These are phyloP conservation scores for Amphirosellinia nigrospora DNA, from an alignment of 495 filamentous ascomycete genomes.

Conservation along the genomic window DNA sequence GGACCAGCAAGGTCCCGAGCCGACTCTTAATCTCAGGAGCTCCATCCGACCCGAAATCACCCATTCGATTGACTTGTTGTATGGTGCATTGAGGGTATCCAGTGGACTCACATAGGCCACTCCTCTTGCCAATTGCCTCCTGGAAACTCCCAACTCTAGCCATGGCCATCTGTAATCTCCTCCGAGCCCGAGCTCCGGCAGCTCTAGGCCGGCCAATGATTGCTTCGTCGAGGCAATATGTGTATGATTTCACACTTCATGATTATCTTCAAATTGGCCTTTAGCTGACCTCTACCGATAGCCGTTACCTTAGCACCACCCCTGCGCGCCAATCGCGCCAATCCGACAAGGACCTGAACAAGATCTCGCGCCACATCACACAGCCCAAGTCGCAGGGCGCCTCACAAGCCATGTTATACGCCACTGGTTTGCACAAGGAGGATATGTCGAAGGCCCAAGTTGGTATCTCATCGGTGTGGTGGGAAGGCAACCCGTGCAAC, in stretches of 20 bases:
- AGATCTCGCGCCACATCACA: conserved; percentile 81
- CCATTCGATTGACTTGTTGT: not conserved
- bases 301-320: conserved; percentile 49
- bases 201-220: conserved; percentile 47
- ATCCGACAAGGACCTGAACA: conserved; percentile 71
- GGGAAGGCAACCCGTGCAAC: conserved; percentile 96
- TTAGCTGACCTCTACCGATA: conserved; percentile 31
- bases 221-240: conserved; percentile 42
- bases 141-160: conserved; percentile 7
- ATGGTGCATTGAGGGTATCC: conserved; percentile 12
- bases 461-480: conserved; percentile 91
- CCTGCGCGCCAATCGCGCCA: conserved; percentile 46
- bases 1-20: not conserved
- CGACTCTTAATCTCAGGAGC: not conserved
- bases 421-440: conserved; percentile 79
- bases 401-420: conserved; percentile 98
- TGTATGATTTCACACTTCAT: conserved; percentile 38
- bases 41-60: not conserved
- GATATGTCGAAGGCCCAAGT: conserved; percentile 96
- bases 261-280: not conserved
- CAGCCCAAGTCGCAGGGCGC: conserved; percentile 97
- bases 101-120: not conserved
- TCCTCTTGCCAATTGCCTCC: conserved; percentile 10
- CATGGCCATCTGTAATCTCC: conserved; percentile 48
- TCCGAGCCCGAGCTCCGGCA: conserved; percentile 47